Evolutionary conservation across 2,329 filamentous ascomycete genomes (phyloP).

Genomic region (Ceratocystis harringtonii): DNA sequence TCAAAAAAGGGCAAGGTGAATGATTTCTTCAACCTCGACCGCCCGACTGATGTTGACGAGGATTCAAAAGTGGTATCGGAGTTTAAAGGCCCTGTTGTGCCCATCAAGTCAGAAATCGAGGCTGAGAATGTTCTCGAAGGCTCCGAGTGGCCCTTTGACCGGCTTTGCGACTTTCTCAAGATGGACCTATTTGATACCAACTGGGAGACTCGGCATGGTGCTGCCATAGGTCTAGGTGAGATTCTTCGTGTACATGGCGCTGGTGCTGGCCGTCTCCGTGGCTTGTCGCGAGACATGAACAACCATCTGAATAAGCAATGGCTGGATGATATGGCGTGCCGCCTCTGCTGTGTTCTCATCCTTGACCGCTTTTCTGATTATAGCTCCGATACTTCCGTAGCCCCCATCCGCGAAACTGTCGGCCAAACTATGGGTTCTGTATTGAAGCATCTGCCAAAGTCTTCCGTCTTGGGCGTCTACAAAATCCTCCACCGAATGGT

Average conservation of each 20-base stretch:
- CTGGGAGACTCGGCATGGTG: slow-evolving; percentile 93
- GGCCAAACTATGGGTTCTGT: slow-evolving; percentile 86
- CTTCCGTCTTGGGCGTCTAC: slow-evolving; percentile 74
- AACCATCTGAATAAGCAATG: slow-evolving; percentile 65
- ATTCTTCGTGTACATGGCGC: slow-evolving; percentile 80
- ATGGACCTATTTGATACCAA: slow-evolving; percentile 83
- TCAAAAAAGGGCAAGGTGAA: slow-evolving; percentile 46
- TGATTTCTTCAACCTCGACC: slow-evolving; percentile 86
- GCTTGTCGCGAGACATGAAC: slow-evolving; percentile 59
- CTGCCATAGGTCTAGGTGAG: slow-evolving; percentile 86
- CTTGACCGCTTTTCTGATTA: slow-evolving; percentile 96
- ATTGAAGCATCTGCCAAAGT: slow-evolving; percentile 63
- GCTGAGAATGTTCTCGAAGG: slow-evolving; percentile 63
- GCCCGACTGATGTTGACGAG: slow-evolving; percentile 64
- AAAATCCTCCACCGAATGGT: slow-evolving; percentile 74
- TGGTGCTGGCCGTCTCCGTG: slow-evolving; percentile 65
- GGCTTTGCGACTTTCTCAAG: slow-evolving; percentile 84
- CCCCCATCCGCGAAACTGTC: slow-evolving; percentile 87
- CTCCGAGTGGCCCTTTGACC: slow-evolving; percentile 83
- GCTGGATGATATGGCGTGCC: slow-evolving; percentile 90
- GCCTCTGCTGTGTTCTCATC: slow-evolving; percentile 90
- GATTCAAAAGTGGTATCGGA: slow-evolving; percentile 86
- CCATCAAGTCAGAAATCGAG: slow-evolving; percentile 77
- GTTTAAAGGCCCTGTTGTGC: slow-evolving; percentile 70
- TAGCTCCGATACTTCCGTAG: slow-evolving; percentile 91